Evolutionary conservation across 1,284 basidiomycete genomes (phyloP), one percentile per base, ranked within the genome.

Genomic region (Xerocomus amazonicus): DNA sequence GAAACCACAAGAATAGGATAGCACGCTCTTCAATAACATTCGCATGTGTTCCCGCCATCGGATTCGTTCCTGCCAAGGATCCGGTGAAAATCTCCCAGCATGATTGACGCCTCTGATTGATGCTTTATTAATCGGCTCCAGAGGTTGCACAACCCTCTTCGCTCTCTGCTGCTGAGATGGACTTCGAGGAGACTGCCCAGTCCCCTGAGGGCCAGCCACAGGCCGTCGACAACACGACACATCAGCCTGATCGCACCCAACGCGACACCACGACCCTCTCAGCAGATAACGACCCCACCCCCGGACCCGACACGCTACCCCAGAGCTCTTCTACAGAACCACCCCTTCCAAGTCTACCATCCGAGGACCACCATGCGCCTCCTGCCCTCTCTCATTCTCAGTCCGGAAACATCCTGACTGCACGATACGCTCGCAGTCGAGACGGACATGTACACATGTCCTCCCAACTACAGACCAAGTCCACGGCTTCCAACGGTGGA

Each of bases 381-480:
- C 36, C 16, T 9, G 9, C 39, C 9, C 12, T 39, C 37, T 26
- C 37, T 26, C 37, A 39, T 27, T 14, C 40, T 17, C 39, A 37
- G 19, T 23, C 17, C 4, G 36, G 12, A 10, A 17, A 17, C 19
- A n/a, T n/a, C 26, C 14, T 27, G 27, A 6, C 28, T 5, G 23
- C 38, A 13, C 52, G 45, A 9, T 34, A 49, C 35, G 36, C 51
- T 0, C 57, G 50, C 19, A 48, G 52, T 32, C 53, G 59, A 28
- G 59, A 69, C 0, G 53, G 52, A 10, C 47, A 55, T 6, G 8
- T 9, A 4, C 61, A 51, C 23, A 6, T 42, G 9, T 34, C 54
- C 16, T 45, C 54, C 8, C 55, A 48, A 9, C 61, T 39, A 4
- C 45, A 42, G 1, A 45, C 46, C 6, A 4, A 42, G 1, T 44